Percentiles rank a stretch among this genome's conserved stretches.
These are phyloP conservation scores for Gautieria morchelliformis DNA, from an alignment of 768 basidiomycete species.

Conservation along the genomic window DNA sequence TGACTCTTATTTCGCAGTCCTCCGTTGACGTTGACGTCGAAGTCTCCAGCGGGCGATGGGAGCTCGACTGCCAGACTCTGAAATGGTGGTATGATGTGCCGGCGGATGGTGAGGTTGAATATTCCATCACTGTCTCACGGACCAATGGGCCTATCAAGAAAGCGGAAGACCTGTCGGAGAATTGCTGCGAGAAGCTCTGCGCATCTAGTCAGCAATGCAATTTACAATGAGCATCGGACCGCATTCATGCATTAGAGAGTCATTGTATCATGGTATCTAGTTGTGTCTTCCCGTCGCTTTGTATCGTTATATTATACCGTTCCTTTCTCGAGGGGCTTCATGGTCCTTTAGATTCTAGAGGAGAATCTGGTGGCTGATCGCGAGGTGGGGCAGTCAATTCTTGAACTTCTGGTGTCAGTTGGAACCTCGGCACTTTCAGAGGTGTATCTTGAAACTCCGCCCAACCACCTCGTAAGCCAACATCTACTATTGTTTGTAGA, in stretches of 20 bases:
- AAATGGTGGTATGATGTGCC: conserved; percentile 40
- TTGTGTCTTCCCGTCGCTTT: background rate
- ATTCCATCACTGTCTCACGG: conserved; percentile 33
- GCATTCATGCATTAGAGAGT: background rate
- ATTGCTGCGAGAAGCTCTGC: background rate
- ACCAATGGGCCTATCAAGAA: conserved; percentile 29
- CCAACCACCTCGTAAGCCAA: conserved; percentile 55
- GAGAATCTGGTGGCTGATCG: background rate
- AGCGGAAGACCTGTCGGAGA: background rate
- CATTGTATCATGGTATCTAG: background rate
- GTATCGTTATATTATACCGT: background rate
- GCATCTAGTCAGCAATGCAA: background rate
- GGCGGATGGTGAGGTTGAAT: conserved; percentile 15
- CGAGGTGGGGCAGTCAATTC: background rate
- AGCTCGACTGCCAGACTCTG: conserved; percentile 39
- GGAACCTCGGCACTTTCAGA: conserved; percentile 35
- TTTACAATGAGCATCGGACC: conserved; percentile 1
- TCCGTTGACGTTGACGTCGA: conserved; percentile 33
- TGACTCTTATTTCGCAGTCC: background rate
- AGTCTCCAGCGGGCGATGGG: conserved; percentile 38
- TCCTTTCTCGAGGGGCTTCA: background rate
- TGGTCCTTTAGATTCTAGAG: background rate
- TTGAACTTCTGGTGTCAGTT: background rate
- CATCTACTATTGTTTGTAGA: conserved; percentile 57
- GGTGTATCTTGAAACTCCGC: conserved; percentile 56